Evolutionary conservation across 2,329 filamentous ascomycete genomes (phyloP).

Genomic region (Cladophialophora yegresii): DNA sequence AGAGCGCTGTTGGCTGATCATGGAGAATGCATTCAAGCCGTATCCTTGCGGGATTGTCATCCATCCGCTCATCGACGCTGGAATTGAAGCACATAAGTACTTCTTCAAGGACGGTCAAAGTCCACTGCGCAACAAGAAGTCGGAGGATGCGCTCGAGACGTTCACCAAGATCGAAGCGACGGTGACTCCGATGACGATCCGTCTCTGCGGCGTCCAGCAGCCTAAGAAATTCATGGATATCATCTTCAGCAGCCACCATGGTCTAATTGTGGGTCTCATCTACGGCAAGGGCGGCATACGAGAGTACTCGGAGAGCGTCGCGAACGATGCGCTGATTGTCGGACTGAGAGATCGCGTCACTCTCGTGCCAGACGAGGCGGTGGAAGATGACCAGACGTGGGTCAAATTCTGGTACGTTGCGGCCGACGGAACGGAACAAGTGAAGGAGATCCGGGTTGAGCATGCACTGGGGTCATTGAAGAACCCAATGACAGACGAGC

Average conservation of each 20-base stretch:
- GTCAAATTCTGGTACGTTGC: background rate
- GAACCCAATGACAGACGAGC: background rate
- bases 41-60: slow-evolving; percentile 61
- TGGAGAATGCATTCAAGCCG: slow-evolving; percentile 58
- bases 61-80: slow-evolving; percentile 58
- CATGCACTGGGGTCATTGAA: background rate
- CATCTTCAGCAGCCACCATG: slow-evolving; percentile 16
- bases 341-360: background rate
- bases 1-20: slow-evolving; percentile 17
- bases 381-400: background rate
- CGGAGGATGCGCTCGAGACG: slow-evolving; percentile 4
- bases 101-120: background rate
- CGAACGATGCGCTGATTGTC: background rate
- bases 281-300: slow-evolving; percentile 4
- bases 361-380: background rate
- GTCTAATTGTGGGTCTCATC: slow-evolving; percentile 11
- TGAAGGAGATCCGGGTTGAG: background rate
- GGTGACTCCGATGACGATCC: slow-evolving; percentile 15
- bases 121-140: background rate
- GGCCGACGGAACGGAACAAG: background rate
- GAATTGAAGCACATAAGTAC: slow-evolving; percentile 49
- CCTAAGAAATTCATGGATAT: slow-evolving; percentile 5
- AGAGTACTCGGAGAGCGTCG: slow-evolving; percentile 6
- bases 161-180: slow-evolving; percentile 13
- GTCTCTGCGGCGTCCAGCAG: slow-evolving; percentile 10